Conservation (phyloP, 257 asterid genomes). For the Solanum appendiculatum region DNA sequence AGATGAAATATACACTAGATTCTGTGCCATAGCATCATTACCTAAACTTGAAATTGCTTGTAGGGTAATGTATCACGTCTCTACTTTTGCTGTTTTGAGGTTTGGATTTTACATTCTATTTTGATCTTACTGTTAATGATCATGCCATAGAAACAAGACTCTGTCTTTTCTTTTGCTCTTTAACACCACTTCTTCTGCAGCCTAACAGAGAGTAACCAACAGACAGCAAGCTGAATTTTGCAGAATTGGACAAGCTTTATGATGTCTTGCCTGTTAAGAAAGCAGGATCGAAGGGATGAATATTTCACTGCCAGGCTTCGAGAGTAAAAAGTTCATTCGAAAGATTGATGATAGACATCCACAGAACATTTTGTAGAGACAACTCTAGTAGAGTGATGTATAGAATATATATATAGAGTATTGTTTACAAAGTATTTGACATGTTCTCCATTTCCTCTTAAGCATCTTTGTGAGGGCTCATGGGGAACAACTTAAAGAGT, state of each 20-base stretch:
- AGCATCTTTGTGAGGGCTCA: not conserved
- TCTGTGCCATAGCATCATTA: not conserved
- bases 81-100: not conserved
- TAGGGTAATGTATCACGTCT: not conserved
- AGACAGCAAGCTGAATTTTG: not conserved
- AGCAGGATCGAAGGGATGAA: not conserved
- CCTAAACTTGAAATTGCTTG: not conserved
- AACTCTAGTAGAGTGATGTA: not conserved
- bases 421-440: not conserved
- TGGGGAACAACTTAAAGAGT: not conserved
- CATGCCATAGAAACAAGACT: not conserved
- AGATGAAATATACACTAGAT: not conserved
- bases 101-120: not conserved
- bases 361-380: not conserved
- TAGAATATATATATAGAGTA: not conserved
- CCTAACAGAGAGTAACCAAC: not conserved
- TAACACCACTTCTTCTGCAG: not conserved
- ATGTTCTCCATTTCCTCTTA: not conserved
- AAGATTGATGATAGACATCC: not conserved
- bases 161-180: not conserved
- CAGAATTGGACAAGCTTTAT: not conserved
- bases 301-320: not conserved
- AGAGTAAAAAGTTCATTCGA: not conserved
- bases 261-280: not conserved
- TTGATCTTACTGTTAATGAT: not conserved